Percentiles rank a stretch among this genome's conserved stretches.
Conservation (phyloP, 805 yeast genomes). For the Metschnikowia similis region DNA sequence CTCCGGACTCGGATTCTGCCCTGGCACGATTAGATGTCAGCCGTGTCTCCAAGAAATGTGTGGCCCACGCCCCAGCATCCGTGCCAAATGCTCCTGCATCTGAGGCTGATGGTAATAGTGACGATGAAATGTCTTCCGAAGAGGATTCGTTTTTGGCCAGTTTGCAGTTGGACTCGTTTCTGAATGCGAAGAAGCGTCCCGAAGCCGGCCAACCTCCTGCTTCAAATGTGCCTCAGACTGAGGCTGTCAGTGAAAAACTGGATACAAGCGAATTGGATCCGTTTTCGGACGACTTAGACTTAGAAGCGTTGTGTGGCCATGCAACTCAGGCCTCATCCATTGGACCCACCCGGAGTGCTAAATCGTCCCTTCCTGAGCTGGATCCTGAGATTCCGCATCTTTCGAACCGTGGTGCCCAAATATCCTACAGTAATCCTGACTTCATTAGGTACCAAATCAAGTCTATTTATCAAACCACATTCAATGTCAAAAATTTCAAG, state of each 20-base stretch:
- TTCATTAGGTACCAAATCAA: constrained; percentile 48
- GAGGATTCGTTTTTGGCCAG: constrained; percentile 22
- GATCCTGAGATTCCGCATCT: background rate
- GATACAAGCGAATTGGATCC: constrained; percentile 15
- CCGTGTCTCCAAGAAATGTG: background rate
- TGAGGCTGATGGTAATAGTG: background rate
- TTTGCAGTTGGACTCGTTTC: constrained; percentile 9
- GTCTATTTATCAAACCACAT: constrained; percentile 27
- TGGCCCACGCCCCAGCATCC: background rate
- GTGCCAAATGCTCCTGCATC: background rate
- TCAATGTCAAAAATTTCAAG: constrained; percentile 22
- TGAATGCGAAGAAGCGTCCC: background rate
- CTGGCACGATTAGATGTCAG: background rate
- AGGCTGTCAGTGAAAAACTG: background rate
- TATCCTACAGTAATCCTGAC: constrained; percentile 44
- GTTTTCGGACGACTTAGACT: constrained; percentile 18
- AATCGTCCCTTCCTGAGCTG: background rate
- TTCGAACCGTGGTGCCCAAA: constrained; percentile 21
- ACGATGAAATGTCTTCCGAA: constrained; percentile 19
- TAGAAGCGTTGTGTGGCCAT: constrained; percentile 10
- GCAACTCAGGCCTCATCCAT: constrained; percentile 15
- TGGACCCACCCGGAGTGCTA: background rate
- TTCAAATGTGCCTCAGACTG: background rate
- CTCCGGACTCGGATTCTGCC: background rate
- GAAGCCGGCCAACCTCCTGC: background rate